These are phyloP conservation scores for Cytospora chrysosperma DNA, from an alignment of 2,329 filamentous ascomycete genomes.

Conservation along the genomic window DNA sequence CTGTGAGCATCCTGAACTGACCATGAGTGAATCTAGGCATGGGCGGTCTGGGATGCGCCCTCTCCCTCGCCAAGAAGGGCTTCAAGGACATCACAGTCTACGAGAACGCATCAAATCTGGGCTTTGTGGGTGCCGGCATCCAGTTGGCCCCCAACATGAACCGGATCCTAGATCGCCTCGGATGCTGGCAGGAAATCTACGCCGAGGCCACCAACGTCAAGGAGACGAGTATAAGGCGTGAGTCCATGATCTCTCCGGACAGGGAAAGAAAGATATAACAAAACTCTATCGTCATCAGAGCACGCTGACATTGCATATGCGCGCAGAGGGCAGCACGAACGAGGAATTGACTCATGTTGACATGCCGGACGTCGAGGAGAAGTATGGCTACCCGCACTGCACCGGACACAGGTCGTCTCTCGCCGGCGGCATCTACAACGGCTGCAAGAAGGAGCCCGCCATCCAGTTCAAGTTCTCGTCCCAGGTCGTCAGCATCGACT, in stretches of 20 bases:
- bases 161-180: constrained; percentile 69
- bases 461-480: constrained; percentile 70
- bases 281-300: background rate
- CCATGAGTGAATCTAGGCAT: constrained; percentile 55
- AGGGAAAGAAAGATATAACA: no score
- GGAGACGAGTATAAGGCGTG: constrained; percentile 70
- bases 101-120: constrained; percentile 69
- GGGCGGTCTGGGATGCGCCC: constrained; percentile 71
- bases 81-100: constrained; percentile 73
- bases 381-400: constrained; percentile 76
- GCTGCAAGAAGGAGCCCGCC: constrained; percentile 59
- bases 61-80: constrained; percentile 73
- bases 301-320: background rate
- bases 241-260: constrained; percentile 27
- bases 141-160: constrained; percentile 83
- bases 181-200: constrained; percentile 70
- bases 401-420: constrained; percentile 75
- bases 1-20: background rate
- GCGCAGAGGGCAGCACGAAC: constrained; percentile 63
- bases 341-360: constrained; percentile 69
- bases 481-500: constrained; percentile 53
- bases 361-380: constrained; percentile 63
- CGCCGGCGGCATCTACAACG: constrained; percentile 67
- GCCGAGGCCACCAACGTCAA: constrained; percentile 68
- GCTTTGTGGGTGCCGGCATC: constrained; percentile 82